Conservation (phyloP, 345 rosid genomes). For the Carallia brachiata region DNA sequence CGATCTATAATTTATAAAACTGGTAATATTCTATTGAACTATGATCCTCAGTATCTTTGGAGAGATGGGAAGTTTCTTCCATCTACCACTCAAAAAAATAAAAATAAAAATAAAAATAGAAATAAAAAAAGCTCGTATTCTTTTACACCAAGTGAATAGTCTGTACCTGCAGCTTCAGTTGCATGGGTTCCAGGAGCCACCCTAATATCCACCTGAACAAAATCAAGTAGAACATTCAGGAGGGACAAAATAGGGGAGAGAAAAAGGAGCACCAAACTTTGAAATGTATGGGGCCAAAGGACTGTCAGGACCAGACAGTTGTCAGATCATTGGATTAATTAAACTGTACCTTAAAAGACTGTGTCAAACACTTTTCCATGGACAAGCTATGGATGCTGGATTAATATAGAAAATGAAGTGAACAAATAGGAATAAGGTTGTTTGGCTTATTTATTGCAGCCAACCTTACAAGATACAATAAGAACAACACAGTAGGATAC, state of each 20-base stretch:
- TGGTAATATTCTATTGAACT: constrained; percentile 32
- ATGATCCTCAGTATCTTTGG: constrained; percentile 36
- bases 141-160: neutral
- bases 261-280: neutral
- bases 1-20: constrained; percentile 48
- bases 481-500: too few species aligned
- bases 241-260: neutral
- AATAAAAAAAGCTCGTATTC: too few species aligned
- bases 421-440: too few species aligned
- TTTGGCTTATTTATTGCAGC: too few species aligned
- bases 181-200: constrained; percentile 95
- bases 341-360: too few species aligned
- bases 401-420: too few species aligned
- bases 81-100: constrained; percentile 9
- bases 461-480: too few species aligned
- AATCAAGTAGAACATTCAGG: constrained; percentile 1
- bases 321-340: too few species aligned
- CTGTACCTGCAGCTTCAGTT: constrained; percentile 80
- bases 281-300: neutral
- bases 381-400: too few species aligned
- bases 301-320: too few species aligned
- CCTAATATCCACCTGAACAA: constrained; percentile 75
- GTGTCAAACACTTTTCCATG: too few species aligned
- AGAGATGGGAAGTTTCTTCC: constrained; percentile 36
- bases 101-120: too few species aligned